Conservation (phyloP, 306 rosid species). For the Myrica gale region DNA sequence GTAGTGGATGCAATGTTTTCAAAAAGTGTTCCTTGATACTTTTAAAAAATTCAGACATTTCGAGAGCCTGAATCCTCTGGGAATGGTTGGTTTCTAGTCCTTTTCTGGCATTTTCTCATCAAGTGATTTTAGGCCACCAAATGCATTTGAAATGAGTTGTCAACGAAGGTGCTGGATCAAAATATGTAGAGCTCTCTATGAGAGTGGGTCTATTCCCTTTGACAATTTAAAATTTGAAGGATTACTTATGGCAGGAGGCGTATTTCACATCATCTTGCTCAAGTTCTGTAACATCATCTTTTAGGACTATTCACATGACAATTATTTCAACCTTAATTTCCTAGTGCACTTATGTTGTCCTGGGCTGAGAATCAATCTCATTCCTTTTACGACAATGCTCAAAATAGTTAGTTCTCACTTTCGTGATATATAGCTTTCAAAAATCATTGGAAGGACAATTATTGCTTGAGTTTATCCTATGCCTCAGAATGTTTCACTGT, state of each 20-base stretch:
- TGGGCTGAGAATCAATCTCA: background rate
- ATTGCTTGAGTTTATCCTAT: constrained; percentile 6
- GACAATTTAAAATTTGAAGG: too few species aligned
- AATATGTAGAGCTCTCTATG: background rate
- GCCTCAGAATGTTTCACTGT: constrained; percentile 15
- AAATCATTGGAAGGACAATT: background rate
- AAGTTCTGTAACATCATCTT: background rate
- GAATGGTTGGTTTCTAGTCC: background rate
- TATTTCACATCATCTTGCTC: background rate
- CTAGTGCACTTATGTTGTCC: background rate
- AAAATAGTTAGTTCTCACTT: background rate
- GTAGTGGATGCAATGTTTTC: background rate
- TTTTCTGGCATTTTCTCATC: background rate
- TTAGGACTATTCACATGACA: background rate
- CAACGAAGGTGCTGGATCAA: background rate
- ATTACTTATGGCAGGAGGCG: background rate
- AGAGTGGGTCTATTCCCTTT: too few species aligned
- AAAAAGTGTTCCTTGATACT: background rate
- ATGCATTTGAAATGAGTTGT: background rate
- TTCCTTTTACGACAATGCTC: background rate
- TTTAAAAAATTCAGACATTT: background rate
- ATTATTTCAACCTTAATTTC: background rate
- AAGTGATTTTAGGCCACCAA: background rate
- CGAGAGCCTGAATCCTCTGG: background rate
- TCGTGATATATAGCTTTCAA: background rate